Evolutionary conservation across 192 early-diverging fungal species (phyloP), one percentile per base, ranked within the genome.

Genomic region (Oehlia diaphana): DNA sequence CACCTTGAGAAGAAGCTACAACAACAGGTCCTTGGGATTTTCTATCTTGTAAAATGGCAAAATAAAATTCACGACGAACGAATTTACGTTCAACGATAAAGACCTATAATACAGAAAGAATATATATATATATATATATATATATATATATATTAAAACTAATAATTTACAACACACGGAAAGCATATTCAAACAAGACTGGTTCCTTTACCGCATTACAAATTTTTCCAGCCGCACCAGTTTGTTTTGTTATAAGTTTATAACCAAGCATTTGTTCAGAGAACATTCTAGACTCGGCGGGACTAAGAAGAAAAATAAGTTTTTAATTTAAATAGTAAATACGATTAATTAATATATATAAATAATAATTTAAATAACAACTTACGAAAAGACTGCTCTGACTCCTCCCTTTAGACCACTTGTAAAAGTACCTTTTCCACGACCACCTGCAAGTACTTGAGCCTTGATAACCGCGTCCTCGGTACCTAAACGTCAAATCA

Each of bases 161-260:
- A 31, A 39, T 67, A 23, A 14, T 70, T n/a, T 35, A 28, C 53
- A 53, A 62, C 12, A 14, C 62, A 42, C 3, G 31, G 14, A 61
- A 44, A 49, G 44, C 0, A 23, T 26, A n/a, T 72, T 23, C 42
- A 72, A 70, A 50, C 3, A 13, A 19, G n/a, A 39, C 5, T 39
- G 19, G 8, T 19, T 21, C 8, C 9, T 23, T 70, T 71, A 92
- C 93, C 71, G 92, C 88, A 86, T 96, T 96, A 91, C 98, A 99
- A 78, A 91, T 88, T 83, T 98, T 96, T 71, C 98, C 98, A 62
- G 82, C 93, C 76, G 93, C 93, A 63, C 98, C 97, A 50, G 98
- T 99, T 86, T 99, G 98, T 90, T 99, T 99, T 81, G 97, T 99
- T 80, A 99, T 92, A 74, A 99, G 91, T 84, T 94, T 98, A 89